Evolutionary conservation across 176 grass and related monocot genomes (phyloP).

Genomic region (Dendrocalamus sinicus): DNA sequence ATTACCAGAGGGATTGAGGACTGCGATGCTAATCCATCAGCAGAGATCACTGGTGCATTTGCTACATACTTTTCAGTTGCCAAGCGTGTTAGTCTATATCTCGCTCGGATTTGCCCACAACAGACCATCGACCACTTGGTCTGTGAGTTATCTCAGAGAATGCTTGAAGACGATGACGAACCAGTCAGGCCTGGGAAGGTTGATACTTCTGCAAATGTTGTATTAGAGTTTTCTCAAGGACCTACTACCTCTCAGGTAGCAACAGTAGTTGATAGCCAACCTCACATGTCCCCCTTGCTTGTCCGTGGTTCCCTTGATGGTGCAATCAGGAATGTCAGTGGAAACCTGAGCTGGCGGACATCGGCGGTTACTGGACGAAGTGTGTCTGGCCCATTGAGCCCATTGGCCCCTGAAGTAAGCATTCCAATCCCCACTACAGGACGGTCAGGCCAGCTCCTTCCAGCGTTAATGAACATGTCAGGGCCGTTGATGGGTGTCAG

Average conservation of each 20-base stretch:
- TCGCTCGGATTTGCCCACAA: constrained; percentile 94
- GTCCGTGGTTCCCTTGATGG: constrained; percentile 97
- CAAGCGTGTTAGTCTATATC: constrained; percentile 97
- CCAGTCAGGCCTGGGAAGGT: constrained; percentile 68
- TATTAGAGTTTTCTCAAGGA: constrained; percentile 96
- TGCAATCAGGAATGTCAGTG: constrained; percentile 78
- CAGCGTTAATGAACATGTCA: constrained; percentile 91
- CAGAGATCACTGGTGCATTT: constrained; percentile 97
- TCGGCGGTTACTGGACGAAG: constrained; percentile 88
- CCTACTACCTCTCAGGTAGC: constrained; percentile 66
- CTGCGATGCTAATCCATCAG: constrained; percentile 91
- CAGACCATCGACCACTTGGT: constrained; percentile 97
- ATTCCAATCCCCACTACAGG: constrained; percentile 75
- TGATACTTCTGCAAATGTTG: constrained; percentile 76
- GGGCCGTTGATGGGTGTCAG: constrained; percentile 89
- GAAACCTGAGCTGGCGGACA: constrained; percentile 96
- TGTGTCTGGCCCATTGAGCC: constrained; percentile 95
- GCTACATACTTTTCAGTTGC: constrained; percentile 94
- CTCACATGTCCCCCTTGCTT: constrained; percentile 99
- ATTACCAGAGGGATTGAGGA: constrained; percentile 98
- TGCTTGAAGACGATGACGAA: constrained; percentile 89
- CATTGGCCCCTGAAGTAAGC: constrained; percentile 81
- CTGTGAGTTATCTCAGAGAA: constrained; percentile 92
- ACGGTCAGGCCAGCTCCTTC: constrained; percentile 90
- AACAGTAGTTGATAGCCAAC: constrained; percentile 78